A percentile compares a stretch with the other conserved stretches of the same genome.
These are phyloP conservation scores for Candida easanensis DNA, from an alignment of 805 yeast species.

Conservation along the genomic window DNA sequence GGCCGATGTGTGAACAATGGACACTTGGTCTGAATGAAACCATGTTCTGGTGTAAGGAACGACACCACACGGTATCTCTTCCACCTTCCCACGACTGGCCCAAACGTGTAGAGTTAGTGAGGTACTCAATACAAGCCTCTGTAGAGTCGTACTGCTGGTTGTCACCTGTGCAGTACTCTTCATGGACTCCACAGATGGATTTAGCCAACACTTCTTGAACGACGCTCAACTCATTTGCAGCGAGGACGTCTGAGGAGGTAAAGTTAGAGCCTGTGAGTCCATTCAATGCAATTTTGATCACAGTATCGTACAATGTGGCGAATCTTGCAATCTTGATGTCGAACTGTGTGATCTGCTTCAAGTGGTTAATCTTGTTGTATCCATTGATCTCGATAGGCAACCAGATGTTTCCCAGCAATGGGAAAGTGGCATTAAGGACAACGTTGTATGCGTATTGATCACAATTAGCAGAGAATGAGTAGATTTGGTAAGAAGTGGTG, in stretches of 20 bases:
- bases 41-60: conserved; percentile 27
- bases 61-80: conserved; percentile 24
- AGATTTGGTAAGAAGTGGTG: conserved; percentile 12
- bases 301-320: conserved; percentile 11
- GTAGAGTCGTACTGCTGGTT: conserved; percentile 17
- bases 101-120: conserved; percentile 9
- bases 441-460: conserved; percentile 14
- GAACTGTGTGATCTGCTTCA: conserved; percentile 17
- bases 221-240: not conserved
- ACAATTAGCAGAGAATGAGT: conserved; percentile 15
- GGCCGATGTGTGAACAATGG: conserved; percentile 28
- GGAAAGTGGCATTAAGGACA: conserved; percentile 15
- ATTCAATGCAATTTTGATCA: not conserved
- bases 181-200: conserved; percentile 22
- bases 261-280: not conserved
- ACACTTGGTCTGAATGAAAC: conserved; percentile 23
- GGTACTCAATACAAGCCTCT: conserved; percentile 15
- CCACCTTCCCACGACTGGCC: conserved; percentile 27
- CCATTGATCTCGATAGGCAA: conserved; percentile 21
- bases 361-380: conserved; percentile 14
- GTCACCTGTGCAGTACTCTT: conserved; percentile 19
- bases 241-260: not conserved
- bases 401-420: conserved; percentile 6
- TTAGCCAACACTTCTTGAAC: conserved; percentile 4
- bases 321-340: conserved; percentile 16